These are phyloP conservation scores for Xylaria grammica DNA, from an alignment of 495 filamentous ascomycete species.

Conservation along the genomic window DNA sequence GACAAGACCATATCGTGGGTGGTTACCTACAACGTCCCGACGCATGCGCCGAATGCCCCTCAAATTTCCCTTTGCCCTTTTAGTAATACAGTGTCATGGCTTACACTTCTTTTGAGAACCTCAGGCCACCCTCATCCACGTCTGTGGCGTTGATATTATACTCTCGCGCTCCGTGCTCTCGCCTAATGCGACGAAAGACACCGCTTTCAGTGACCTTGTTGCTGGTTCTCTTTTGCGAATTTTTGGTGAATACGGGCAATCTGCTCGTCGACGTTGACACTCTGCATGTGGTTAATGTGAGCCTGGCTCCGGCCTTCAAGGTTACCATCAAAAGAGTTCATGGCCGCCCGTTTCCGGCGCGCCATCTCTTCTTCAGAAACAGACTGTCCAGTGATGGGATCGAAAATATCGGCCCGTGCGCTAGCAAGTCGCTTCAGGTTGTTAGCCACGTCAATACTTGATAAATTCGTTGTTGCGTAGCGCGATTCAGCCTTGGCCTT, in stretches of 20 bases:
- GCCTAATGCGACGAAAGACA: too few relatives aligned
- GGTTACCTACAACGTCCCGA: conserved; percentile 19
- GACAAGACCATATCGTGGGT: conserved; percentile 20
- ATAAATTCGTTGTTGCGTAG: conserved; percentile 84
- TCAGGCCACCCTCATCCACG: background rate
- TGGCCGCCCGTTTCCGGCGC: conserved; percentile 73
- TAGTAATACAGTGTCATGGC: background rate
- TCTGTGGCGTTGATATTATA: background rate
- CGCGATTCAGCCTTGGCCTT: conserved; percentile 84
- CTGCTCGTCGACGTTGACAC: conserved; percentile 73
- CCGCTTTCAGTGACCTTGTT: conserved; percentile 13
- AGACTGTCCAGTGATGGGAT: conserved; percentile 69
- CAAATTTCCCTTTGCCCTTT: background rate
- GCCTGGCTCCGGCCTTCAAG: conserved; percentile 62
- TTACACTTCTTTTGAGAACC: conserved; percentile 3
- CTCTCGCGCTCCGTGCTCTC: background rate
- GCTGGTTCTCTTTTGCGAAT: conserved; percentile 55
- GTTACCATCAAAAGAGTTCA: conserved; percentile 68
- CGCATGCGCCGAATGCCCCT: background rate
- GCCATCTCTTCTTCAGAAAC: conserved; percentile 75
- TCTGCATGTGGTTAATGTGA: conserved; percentile 62
- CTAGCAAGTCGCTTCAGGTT: conserved; percentile 97
- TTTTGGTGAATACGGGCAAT: conserved; percentile 71
- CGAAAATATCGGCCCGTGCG: conserved; percentile 90
- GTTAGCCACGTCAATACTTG: conserved; percentile 83